Evolutionary conservation across 495 filamentous ascomycete genomes (phyloP).

Genomic region (Hypoxylon intermedium): DNA sequence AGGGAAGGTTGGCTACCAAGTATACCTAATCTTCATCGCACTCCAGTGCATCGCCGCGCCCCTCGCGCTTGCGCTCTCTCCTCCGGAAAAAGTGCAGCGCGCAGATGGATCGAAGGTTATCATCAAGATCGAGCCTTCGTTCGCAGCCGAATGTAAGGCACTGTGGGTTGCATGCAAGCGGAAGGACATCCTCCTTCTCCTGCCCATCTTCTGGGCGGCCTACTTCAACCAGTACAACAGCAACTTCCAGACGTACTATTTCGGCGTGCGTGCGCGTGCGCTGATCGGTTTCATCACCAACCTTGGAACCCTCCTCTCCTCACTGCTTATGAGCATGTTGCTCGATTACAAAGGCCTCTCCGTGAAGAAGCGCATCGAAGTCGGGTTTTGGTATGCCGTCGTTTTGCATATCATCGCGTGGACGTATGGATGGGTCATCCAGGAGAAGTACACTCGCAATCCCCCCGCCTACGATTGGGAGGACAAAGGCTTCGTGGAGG

Average conservation of each 20-base stretch:
- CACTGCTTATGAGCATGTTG: slow-evolving; percentile 50
- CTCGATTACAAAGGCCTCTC: slow-evolving; percentile 51
- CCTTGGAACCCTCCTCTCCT: slow-evolving; percentile 46
- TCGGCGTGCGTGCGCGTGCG: slow-evolving; percentile 62
- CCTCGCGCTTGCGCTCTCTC: slow-evolving; percentile 58
- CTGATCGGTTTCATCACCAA: slow-evolving; percentile 59
- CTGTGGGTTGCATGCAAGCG: slow-evolving; percentile 55
- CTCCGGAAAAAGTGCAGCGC: slow-evolving; percentile 62
- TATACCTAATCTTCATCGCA: slow-evolving; percentile 62
- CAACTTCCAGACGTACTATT: slow-evolving; percentile 68
- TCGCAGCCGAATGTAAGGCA: slow-evolving; percentile 56
- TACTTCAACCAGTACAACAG: slow-evolving; percentile 65
- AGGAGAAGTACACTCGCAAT: slow-evolving; percentile 54
- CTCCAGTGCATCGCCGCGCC: slow-evolving; percentile 62
- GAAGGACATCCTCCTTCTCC: slow-evolving; percentile 58
- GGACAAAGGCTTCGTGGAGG: slow-evolving; percentile 53
- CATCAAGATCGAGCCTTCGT: slow-evolving; percentile 49
- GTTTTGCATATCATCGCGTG: slow-evolving; percentile 52
- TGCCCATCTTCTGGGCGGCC: slow-evolving; percentile 62
- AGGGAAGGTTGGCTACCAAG: slow-evolving; percentile 62
- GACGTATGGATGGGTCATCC: slow-evolving; percentile 59
- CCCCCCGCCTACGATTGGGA: slow-evolving; percentile 54
- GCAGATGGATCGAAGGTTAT: slow-evolving; percentile 52
- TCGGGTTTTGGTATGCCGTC: slow-evolving; percentile 54
- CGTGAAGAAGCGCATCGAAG: slow-evolving; percentile 50